Percentiles rank a stretch among this genome's conserved stretches.
Evolutionary conservation across 1,284 basidiomycete species (phyloP).

Genomic region (Rugiboletus extremiorientalis): DNA sequence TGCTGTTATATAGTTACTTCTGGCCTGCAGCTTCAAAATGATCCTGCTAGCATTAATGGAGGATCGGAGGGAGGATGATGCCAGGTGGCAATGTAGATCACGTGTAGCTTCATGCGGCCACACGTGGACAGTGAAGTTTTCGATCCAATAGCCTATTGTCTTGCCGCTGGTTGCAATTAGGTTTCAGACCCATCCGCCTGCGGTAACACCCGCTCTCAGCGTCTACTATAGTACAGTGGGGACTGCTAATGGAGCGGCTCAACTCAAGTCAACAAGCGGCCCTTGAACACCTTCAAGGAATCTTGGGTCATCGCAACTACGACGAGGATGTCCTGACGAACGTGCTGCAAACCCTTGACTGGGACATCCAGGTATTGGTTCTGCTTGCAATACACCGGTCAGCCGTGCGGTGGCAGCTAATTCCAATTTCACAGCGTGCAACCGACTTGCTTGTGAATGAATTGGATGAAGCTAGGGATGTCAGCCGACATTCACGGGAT

Average conservation of each 20-base stretch:
- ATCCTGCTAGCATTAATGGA: too few relatives aligned
- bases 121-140: neutral
- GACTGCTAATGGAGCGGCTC: constrained; percentile 24
- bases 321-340: constrained; percentile 59
- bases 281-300: constrained; percentile 18
- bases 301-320: constrained; percentile 37
- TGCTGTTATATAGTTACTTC: too few relatives aligned
- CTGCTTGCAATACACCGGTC: neutral
- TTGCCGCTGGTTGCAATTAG: too few relatives aligned
- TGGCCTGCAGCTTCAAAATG: too few relatives aligned
- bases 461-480: constrained; percentile 18
- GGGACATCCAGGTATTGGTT: constrained; percentile 61
- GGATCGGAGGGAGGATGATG: neutral
- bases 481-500: constrained; percentile 9
- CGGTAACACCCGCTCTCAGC: too few relatives aligned
- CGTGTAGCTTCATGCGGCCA: neutral
- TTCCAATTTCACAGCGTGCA: constrained; percentile 46
- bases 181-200: too few relatives aligned
- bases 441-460: constrained; percentile 59
- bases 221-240: too few relatives aligned
- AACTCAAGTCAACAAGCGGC: constrained; percentile 13
- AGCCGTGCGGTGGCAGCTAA: neutral
- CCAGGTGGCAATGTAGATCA: neutral
- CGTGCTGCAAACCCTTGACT: constrained; percentile 59
- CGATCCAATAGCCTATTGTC: too few relatives aligned